Conservation (phyloP, 768 basidiomycete genomes). For the Strobilomyces confusus region DNA sequence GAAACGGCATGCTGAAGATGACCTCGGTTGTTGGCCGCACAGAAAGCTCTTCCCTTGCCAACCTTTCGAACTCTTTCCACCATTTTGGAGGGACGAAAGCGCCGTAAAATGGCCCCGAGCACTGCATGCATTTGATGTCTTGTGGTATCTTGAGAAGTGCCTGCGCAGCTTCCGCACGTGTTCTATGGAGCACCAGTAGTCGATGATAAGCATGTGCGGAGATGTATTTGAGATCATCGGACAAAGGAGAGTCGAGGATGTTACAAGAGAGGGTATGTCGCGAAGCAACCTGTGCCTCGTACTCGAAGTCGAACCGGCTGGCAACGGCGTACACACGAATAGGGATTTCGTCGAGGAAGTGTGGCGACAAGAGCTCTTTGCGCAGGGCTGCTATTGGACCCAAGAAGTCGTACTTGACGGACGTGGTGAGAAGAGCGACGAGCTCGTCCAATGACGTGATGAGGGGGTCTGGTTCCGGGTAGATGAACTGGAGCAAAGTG, state of each 20-base stretch:
- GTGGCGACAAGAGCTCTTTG: constrained; percentile 44
- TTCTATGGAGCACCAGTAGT: constrained; percentile 56
- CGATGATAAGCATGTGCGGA: constrained; percentile 66
- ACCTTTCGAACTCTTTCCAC: constrained; percentile 61
- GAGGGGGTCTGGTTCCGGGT: constrained; percentile 54
- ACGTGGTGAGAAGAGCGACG: constrained; percentile 44
- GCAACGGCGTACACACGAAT: constrained; percentile 70
- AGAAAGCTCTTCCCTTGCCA: constrained; percentile 55
- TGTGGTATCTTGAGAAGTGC: constrained; percentile 43
- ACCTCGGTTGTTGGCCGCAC: constrained; percentile 52
- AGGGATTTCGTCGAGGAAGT: constrained; percentile 46
- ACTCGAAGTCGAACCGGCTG: constrained; percentile 57
- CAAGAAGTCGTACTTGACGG: constrained; percentile 62
- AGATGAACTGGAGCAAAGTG: constrained; percentile 54
- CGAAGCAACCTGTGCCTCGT: constrained; percentile 61
- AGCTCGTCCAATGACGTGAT: constrained; percentile 53
- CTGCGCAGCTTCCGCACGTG: constrained; percentile 47
- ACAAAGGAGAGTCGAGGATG: constrained; percentile 53
- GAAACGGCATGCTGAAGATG: constrained; percentile 58
- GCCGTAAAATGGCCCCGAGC: constrained; percentile 49
- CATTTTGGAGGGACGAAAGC: constrained; percentile 55
- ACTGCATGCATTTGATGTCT: constrained; percentile 63
- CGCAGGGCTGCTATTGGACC: constrained; percentile 48
- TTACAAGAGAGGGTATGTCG: constrained; percentile 49
- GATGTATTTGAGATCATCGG: constrained; percentile 62